Evolutionary conservation across 495 filamentous ascomycete species (phyloP), one percentile per base, ranked within the genome.

Genomic region (Immersiella caudata): DNA sequence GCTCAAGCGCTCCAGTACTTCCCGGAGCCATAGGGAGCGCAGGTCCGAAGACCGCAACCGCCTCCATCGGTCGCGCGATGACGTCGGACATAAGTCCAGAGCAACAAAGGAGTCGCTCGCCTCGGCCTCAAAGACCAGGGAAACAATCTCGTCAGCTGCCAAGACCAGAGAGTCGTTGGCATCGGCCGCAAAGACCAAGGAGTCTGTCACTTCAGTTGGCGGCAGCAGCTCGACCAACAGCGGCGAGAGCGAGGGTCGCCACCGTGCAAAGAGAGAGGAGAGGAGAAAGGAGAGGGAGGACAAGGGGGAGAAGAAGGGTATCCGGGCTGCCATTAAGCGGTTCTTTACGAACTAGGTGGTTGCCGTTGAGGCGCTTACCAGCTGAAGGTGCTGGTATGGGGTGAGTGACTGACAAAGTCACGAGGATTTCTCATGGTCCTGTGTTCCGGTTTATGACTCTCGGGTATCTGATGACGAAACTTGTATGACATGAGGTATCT

Each of bases 221-320:
- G 57, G 26, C 22, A 67, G 36, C 1, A 67, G 66, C 26, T 70
- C 73, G 12, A 68, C 68, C 16, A 68, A 67, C 25, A 68, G 70
- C 6, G 67, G 65, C 8, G 74, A 72, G 20, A 59, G 54, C 8
- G 71, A 75, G 3, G 61, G 24, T 21, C 24, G 20, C 25, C 61
- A 63, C 56, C 77, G 76, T 35, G 65, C 70, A 16, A 75, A 75
- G 67, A 70, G 77, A 60, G 67, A 72, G 61, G 74, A 78, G 67
- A 70, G 67, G 68, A 61, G 77, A 51, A 70, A 67, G 67, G 72
- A 75, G 68, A 66, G 64, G 66, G 70, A 95, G 73, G 91, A 93
- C 76, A 93, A 91, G 71, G 81, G 94, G 68, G 83, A 93, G 67
- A 86, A 86, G 70, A 95, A 96, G 75, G 88, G 92, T 29, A 79